These are phyloP conservation scores for Suhomyces kunorum DNA, from an alignment of 1,139 yeast genomes.

Conservation along the genomic window DNA sequence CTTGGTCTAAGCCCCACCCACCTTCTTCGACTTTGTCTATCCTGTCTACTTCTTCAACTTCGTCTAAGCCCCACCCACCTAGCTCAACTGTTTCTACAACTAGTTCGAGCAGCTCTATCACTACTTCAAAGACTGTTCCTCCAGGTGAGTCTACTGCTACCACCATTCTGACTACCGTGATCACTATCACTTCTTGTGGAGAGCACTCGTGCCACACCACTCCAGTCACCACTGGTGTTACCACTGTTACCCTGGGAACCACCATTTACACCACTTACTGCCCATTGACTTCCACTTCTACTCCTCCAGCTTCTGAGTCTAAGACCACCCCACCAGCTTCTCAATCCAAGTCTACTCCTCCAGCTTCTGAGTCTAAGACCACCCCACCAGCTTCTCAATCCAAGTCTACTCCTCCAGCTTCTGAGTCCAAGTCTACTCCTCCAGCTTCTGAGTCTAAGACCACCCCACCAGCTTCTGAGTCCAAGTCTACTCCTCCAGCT, in stretches of 20 bases:
- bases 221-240: slow-evolving; percentile 31
- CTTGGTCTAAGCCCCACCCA: too few species aligned
- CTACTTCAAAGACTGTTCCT: slow-evolving; percentile 3
- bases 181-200: slow-evolving; percentile 23
- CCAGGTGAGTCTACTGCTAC: slow-evolving; percentile 9
- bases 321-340: neutral
- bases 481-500: slow-evolving; percentile 4
- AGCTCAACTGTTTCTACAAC: slow-evolving; percentile 5
- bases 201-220: slow-evolving; percentile 21
- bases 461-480: slow-evolving; percentile 4
- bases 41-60: slow-evolving; percentile 5
- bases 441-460: slow-evolving; percentile 1
- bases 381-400: neutral
- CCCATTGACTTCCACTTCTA: slow-evolving; percentile 14
- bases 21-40: neutral
- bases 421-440: slow-evolving; percentile 3
- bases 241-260: slow-evolving; percentile 21
- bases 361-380: slow-evolving; percentile 1
- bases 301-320: slow-evolving; percentile 1
- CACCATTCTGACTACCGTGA: slow-evolving; percentile 20
- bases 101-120: slow-evolving; percentile 4
- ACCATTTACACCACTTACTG: slow-evolving; percentile 24
- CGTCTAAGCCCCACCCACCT: slow-evolving; percentile 7
- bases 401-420: slow-evolving; percentile 2
- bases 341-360: slow-evolving; percentile 1